Evolutionary conservation across 2,329 filamentous ascomycete species (phyloP), one percentile per base, ranked within the genome.

Genomic region (Canariomyces notabilis): DNA sequence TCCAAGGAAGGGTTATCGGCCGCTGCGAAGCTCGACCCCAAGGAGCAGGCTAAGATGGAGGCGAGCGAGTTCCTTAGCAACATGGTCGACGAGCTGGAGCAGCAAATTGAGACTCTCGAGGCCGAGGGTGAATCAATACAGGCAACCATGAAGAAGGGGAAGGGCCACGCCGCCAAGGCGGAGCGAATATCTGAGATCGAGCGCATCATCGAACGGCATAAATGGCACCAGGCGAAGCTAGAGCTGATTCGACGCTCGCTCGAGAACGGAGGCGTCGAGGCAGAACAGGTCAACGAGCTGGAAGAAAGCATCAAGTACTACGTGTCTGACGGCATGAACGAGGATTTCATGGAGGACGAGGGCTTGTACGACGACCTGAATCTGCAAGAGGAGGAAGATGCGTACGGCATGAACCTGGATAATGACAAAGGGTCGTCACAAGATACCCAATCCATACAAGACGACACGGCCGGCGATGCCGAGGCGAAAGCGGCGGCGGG

Each of bases 1-100:
- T 97, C 93, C 52, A 97, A 98, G 75, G 93, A 97, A 70, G 93
- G 93, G 36, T 73, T 98, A 55, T 93, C 88, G 54, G 87, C 91
- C 42, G 89, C 89, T 20, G 84, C 89, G 41, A 94, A 95, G 68
- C 78, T 97, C 54, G 93, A 98, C 70, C 93, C 93, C n/a, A 95
- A 90, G 65, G 93, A 97, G 67, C 89, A 94, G 67, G 91, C 95
- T 65, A 95, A 95, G 70, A 75, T 87, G 52, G 91, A 97, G 60
- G 78, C 87, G 22, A 81, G 84, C 70, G 85, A 95, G 47, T 97
- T 97, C 69, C 73, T 98, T 37, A 83, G 82, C 52, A 79, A 73
- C 48, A 89, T 88, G 80, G 89, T 97, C 44, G 90, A 96, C 62
- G 88, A 95, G 64, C 80, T 98, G 49, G 89, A 95, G 62, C 85